Evolutionary conservation across 2,329 filamentous ascomycete species (phyloP), one percentile per base, ranked within the genome.

Genomic region (Akanthomyces uredinophilus): DNA sequence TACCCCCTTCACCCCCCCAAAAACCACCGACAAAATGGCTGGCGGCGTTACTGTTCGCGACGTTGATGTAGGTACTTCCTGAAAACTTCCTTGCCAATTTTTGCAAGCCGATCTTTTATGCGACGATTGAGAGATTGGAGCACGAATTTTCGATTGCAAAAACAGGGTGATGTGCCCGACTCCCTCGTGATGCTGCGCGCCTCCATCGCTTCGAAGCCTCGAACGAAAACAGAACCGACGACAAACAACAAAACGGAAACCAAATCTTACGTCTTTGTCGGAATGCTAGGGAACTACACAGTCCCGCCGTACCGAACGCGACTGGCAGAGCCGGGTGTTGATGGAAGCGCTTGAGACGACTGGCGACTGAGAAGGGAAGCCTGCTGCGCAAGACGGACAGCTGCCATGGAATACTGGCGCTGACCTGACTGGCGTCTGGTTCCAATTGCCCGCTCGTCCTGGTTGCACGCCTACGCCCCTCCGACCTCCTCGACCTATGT

Each of bases 11-110:
- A 56, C 62, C 64, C 69, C 70, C 68, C 68, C 32, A 70, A 77
- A 73, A 66, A 70, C 68, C 70, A 86, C 83, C 83, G 83, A 82
- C 82, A 92, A 83, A 78, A 93, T 93, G 90, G 81, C 82, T 77
- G 85, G 88, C 80, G 90, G 89, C 80, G 84, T 91, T 78, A 86
- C 83, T 73, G 90, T 94, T 81, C 89, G 90, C 82, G 90, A 93
- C 83, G 90, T 93, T 78, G 88, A 91, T 85, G 88, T 90, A 87
- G 81, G 86, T 86, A 64, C 66, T 71, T 68, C 73, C 67, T 72
- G 68, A 73, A 35, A 11, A 29, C 66, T 60, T 43, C 66, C 65
- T 64, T 67, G 63, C 39, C 24, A 13, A 41, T 10, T 18, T 51
- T 51, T 24, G 29, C 55, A 22, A 29, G 35, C 22, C n/a, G 2